Base-by-base conservation (phyloP, 2,329 filamentous ascomycete species). In the Domatiomyces globalis region DNA sequence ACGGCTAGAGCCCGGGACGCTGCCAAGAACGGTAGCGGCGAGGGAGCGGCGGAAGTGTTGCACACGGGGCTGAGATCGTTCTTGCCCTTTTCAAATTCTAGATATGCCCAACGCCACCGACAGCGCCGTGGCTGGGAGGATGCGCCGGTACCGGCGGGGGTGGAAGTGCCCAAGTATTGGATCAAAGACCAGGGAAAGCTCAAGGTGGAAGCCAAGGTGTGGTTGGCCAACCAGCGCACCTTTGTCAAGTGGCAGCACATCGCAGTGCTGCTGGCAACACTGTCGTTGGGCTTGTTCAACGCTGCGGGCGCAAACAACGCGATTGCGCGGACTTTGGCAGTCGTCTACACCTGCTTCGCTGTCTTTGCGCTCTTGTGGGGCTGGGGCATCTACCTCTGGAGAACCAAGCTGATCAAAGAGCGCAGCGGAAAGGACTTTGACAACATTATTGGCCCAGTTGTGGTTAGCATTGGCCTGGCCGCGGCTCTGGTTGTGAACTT, bases 221-320 rank as follows among this genome's bases (percentile, higher is more conserved):
- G 92, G 90, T 82, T 98, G 52, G 92, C 92, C 50, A 98, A 98
- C 68, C 90, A 98, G 71, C 84, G 92, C 55, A 98, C 92, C 0
- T 98, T 95, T 66, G 83, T 98, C 68, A 96, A 95, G 69, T 98
- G 92, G 92, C 87, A 96, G 72, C 89, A 96, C 67, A 88, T 98
- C 62, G 84, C 81, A 55, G 80, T 98, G 47, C 75, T 98, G 12
- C 80, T 98, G 20, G 89, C 88, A 39, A 82, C 83, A 19, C 71
- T 98, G 27, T 86, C 87, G 0, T 72, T 98, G 10, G 86, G 84
- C 19, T 72, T 98, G 25, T 95, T 90, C 71, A 90, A 94, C 60
- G 87, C 90, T 0, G 89, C 89, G 0, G 85, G 86, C 5, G 73
- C 82, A 59, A 63, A 73, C 52, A 87, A 94, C 66, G 73, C 73